Base-by-base conservation (phyloP, 805 yeast genomes). In the Yarrowia sp. region DNA sequence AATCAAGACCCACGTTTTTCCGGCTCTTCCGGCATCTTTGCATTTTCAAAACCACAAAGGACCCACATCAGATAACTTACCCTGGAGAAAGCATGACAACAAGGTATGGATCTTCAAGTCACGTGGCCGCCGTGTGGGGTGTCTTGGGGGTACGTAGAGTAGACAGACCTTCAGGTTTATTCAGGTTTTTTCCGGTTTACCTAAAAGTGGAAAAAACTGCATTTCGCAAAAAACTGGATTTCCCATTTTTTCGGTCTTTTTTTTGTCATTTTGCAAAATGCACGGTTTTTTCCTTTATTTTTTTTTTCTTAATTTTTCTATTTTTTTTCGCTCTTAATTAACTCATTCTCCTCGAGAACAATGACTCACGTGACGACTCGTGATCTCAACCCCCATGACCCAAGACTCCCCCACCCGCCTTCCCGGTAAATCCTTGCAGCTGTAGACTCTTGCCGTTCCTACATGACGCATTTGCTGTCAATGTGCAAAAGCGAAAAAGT, bases 391-490 rank as follows among this genome's bases (percentile, higher is more conserved):
- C 33, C 28, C 28, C 28, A 22, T 22, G 28, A 22, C 28, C 5
- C 28, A n/a, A n/a, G 38, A 3, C 38, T 35, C 38, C 42, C 17
- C 17, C 42, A 14, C 17, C 17, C 17, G 17, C 42, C 17, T 38
- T 1, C 55, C 41, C 41, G 28, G 41, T 32, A 31, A n/a, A 45
- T 31, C 51, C 38, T 28, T n/a, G 50, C 17, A 14, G 8, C 22
- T 33, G 42, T 8, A 13, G 42, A 10, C 8, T 11, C 15, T 7
- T n/a, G 17, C 55, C 41, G 55, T 48, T 48, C 55, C 55, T 48
- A 48, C 55, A 48, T 33, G 41, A 48, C 18, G 55, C 55, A 13
- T 17, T 47, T 48, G 55, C 55, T 48, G 55, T 33, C 55, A 48
- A 48, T 48, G 55, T 48, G 55, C 4, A 8, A 32, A n/a, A 48